Evolutionary conservation across 768 basidiomycete genomes (phyloP).

Genomic region (Russula brevipes): DNA sequence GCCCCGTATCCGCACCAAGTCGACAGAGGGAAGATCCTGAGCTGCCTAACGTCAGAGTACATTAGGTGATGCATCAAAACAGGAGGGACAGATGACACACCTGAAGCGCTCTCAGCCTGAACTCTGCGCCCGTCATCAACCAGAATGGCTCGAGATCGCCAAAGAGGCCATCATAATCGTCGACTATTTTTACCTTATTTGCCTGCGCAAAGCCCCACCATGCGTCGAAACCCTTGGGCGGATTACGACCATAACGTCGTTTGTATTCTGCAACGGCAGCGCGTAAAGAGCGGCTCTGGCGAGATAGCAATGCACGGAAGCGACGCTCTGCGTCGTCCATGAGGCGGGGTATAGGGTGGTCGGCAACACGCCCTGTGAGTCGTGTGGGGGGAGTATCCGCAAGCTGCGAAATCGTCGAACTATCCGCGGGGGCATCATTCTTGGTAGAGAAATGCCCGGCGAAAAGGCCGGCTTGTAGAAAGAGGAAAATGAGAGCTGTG

Average conservation of each 20-base stretch:
- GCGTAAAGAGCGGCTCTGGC: slow-evolving; percentile 75
- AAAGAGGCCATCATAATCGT: slow-evolving; percentile 83
- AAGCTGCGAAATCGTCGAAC: slow-evolving; percentile 26
- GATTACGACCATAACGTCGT: slow-evolving; percentile 66
- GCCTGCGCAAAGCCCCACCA: slow-evolving; percentile 82
- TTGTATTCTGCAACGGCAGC: slow-evolving; percentile 81
- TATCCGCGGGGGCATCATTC: slow-evolving; percentile 29
- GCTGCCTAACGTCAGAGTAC: slow-evolving; percentile 40
- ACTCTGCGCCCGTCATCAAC: slow-evolving; percentile 63
- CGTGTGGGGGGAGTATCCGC: slow-evolving; percentile 24
- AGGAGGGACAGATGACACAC: slow-evolving; percentile 36
- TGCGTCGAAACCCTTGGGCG: slow-evolving; percentile 85
- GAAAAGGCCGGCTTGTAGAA: slow-evolving; percentile 35
- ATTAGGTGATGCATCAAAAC: slow-evolving; percentile 1
- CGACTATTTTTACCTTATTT: slow-evolving; percentile 71
- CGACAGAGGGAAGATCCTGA: slow-evolving; percentile 75
- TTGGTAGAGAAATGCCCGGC: slow-evolving; percentile 27
- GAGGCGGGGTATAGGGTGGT: slow-evolving; percentile 80
- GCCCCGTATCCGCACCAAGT: slow-evolving; percentile 71
- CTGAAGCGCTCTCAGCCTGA: slow-evolving; percentile 57
- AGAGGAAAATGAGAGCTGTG: slow-evolving; percentile 29
- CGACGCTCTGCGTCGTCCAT: slow-evolving; percentile 78
- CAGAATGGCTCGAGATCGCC: slow-evolving; percentile 85
- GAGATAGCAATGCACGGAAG: slow-evolving; percentile 58
- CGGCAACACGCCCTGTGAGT: slow-evolving; percentile 27